A percentile compares a stretch with the other conserved stretches of the same genome.
phyloP scores from a whole-genome alignment of 208 protist species.

The Kentomonas sorsogonicus region DNA sequence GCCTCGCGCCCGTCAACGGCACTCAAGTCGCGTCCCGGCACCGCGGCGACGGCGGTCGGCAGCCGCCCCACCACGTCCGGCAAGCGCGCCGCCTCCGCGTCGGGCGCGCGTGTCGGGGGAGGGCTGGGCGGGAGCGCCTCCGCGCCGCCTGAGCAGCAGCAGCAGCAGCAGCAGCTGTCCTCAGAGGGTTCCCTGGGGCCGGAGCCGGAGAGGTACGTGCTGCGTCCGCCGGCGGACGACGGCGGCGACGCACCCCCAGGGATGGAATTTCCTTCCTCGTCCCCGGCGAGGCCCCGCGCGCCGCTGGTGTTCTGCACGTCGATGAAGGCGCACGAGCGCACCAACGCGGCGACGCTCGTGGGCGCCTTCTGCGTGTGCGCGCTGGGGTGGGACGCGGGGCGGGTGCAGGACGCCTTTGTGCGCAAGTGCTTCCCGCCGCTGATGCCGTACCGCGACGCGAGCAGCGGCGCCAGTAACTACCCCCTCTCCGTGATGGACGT shows the following conservation, averaged over 20 bases:
- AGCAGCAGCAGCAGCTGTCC: not conserved
- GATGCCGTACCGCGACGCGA: slow-evolving; percentile 92
- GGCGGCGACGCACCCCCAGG: not conserved
- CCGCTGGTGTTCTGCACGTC: slow-evolving; percentile 55
- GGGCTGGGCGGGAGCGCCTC: not conserved
- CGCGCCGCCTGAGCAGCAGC: not conserved
- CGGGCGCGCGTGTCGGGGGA: not conserved
- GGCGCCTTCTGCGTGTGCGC: slow-evolving; percentile 64
- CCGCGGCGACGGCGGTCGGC: not conserved
- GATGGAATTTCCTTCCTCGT: too few species aligned
- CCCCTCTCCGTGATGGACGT: slow-evolving; percentile 81
- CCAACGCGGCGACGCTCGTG: slow-evolving; percentile 84
- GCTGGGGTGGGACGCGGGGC: slow-evolving; percentile 49
- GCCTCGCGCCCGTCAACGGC: not conserved
- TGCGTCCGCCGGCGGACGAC: not conserved
- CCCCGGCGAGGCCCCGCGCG: too few species aligned
- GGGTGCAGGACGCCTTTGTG: slow-evolving; percentile 53
- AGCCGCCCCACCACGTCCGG: not conserved
- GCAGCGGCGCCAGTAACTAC: slow-evolving; percentile 70
- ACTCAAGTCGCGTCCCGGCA: not conserved
- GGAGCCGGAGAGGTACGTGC: too few species aligned
- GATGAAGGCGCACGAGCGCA: slow-evolving; percentile 64
- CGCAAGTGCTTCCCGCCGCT: slow-evolving; percentile 76
- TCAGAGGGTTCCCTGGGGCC: too few species aligned
- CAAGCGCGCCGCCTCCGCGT: not conserved